Base-by-base conservation (phyloP, 768 basidiomycete genomes). In the Tylopilus plumbeoviolaceoides region DNA sequence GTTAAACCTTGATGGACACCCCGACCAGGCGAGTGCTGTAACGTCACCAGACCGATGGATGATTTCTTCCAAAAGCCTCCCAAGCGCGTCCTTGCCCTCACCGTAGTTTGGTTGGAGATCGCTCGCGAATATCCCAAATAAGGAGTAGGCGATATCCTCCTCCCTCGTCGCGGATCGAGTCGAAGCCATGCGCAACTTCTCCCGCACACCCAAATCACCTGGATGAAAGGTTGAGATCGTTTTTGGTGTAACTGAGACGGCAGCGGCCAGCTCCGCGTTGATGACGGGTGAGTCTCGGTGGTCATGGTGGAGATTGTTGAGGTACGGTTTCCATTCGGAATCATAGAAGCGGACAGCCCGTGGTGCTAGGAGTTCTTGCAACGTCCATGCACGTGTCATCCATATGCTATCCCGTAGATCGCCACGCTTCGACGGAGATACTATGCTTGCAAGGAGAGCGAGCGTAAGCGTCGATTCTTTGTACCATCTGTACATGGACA, bases 401-500 rank as follows among this genome's bases (percentile, higher is more conserved):
- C 52, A 53, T 23, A 51, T 14, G 14, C 41, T 53, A 31, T 44
- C 53, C 20, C 12, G 33, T 17, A 53, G 12, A 36, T 27, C 30
- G 17, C n/a, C 50, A 18, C 5, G 21, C n/a, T 27, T 44, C 21
- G 36, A 38, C 10, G 43, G 36, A 5, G 36, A 20, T 15, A 40
- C 9, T 30, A 30, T 30, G 18, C 18, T 17, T 12, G 7, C 35
- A 4, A 53, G 48, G 17, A 44, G 51, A 23, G 42, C 53, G 28
- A 53, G 36, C 0, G 36, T 44, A 10, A 53, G 43, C 7, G 18
- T 27, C 9, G 53, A 52, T 38, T 39, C 28, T 8, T 39, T 51
- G 36, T 54, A 54, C 53, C 53, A 53, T 40, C 50, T 53, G 18
- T 44, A 53, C 53, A 54, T 54, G 14, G 53, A 44, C 17, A 39